phyloP scores from a whole-genome alignment of 2,329 filamentous ascomycete species.

The Fusarium agapanthi region DNA sequence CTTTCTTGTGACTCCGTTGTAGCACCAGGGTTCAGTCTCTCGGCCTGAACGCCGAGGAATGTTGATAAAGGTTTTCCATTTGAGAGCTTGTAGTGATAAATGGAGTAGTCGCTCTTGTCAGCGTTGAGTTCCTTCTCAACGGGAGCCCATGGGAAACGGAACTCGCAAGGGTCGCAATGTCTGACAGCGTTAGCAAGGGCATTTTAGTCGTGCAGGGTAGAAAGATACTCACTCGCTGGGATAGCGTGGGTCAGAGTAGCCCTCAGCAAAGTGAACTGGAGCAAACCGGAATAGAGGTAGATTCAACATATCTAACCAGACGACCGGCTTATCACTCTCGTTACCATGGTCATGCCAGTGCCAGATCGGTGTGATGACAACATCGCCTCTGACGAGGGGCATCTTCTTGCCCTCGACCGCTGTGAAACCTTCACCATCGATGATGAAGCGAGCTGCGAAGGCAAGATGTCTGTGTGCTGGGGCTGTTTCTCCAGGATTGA shows the following conservation, averaged over 20 bases:
- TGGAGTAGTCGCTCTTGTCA: constrained; percentile 37
- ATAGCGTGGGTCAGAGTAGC: constrained; percentile 57
- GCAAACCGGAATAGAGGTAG: constrained; percentile 60
- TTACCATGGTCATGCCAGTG: constrained; percentile 70
- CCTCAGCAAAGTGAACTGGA: constrained; percentile 63
- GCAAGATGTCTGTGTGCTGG: constrained; percentile 65
- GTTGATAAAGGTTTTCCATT: constrained; percentile 50
- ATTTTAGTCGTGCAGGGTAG: accelerated
- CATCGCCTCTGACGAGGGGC: constrained; percentile 60
- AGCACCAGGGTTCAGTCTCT: constrained; percentile 52
- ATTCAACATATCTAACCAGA: constrained; percentile 67
- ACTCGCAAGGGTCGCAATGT: constrained; percentile 49
- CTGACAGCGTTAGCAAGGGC: constrained; percentile 8
- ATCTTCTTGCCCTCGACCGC: constrained; percentile 64
- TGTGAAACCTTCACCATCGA: constrained; percentile 66
- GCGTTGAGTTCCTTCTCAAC: constrained; percentile 53
- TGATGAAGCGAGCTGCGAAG: constrained; percentile 66
- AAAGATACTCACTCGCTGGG: constrained; percentile 51
- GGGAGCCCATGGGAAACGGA: constrained; percentile 54
- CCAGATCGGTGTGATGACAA: constrained; percentile 66
- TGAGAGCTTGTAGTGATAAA: constrained; percentile 49
- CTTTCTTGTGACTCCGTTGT: constrained; percentile 54
- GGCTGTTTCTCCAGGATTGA: constrained; percentile 64
- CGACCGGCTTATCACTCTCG: constrained; percentile 61
- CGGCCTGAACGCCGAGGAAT: constrained; percentile 59